Percentiles rank a stretch among this genome's conserved stretches.
Evolutionary conservation across 1,284 basidiomycete species (phyloP).

Genomic region (Puccinia triticina): DNA sequence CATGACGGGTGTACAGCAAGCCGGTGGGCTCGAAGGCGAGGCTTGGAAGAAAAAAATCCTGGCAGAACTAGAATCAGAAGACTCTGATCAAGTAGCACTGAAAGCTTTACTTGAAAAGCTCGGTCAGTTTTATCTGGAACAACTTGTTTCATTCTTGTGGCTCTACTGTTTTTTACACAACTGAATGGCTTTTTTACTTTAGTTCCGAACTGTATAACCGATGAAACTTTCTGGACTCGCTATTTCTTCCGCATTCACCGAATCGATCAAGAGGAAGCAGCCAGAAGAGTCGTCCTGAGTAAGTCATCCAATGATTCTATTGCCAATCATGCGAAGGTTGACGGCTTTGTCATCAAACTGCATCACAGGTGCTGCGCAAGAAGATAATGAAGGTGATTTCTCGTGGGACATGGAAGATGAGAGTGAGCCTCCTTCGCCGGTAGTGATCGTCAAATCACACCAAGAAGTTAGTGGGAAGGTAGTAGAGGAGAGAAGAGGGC

Average conservation of each 20-base stretch:
- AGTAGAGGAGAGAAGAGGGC: background rate
- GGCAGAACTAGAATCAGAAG: conserved; percentile 3
- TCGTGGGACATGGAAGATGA: conserved; percentile 46
- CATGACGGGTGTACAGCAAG: background rate
- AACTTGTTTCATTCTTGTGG: conserved; percentile 2
- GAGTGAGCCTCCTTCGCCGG: conserved; percentile 19
- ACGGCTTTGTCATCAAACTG: background rate
- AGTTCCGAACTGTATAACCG: conserved; percentile 27
- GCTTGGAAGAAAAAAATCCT: conserved; percentile 31
- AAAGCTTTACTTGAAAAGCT: conserved; percentile 22
- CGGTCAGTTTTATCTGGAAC: background rate
- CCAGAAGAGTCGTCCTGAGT: conserved; percentile 36
- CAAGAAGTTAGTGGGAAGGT: background rate
- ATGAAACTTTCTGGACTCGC: conserved; percentile 32
- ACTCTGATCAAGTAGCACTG: background rate
- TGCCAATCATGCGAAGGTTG: too few relatives aligned
- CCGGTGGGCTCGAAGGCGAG: conserved; percentile 37
- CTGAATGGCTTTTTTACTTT: background rate
- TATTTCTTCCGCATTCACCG: conserved; percentile 29
- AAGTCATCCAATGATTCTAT: background rate
- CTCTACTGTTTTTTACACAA: background rate
- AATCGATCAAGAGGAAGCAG: conserved; percentile 50
- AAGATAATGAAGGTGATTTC: conserved; percentile 38
- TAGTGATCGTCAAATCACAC: background rate
- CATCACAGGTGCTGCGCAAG: conserved; percentile 26